Percentiles rank a stretch among this genome's conserved stretches.
These are phyloP conservation scores for Talaromyces islandicus DNA, from an alignment of 2,329 filamentous ascomycete genomes.

Conservation along the genomic window DNA sequence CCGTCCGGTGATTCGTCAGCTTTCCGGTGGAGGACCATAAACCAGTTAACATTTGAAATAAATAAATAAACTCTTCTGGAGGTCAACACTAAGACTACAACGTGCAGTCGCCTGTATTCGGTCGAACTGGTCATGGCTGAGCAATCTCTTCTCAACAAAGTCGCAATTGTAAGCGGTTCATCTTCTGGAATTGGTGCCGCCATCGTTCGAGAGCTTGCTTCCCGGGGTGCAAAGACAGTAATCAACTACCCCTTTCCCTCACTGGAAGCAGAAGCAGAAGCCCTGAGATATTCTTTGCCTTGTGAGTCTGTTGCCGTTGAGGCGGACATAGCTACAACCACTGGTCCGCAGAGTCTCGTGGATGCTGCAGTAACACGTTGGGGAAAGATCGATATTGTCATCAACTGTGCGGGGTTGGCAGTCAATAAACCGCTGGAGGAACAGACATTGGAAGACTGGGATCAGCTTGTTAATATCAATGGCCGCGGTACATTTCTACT, in stretches of 20 bases:
- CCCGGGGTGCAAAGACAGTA: constrained; percentile 43
- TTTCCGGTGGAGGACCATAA: too few relatives aligned
- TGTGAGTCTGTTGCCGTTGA: constrained; percentile 33
- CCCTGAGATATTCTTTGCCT: constrained; percentile 21
- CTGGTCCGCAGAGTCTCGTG: constrained; percentile 32
- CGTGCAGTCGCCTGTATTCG: too few relatives aligned
- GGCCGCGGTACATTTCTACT: not conserved
- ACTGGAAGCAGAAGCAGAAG: constrained; percentile 21
- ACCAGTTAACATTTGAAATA: too few relatives aligned
- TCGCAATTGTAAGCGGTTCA: constrained; percentile 47
- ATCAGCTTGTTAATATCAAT: constrained; percentile 4
- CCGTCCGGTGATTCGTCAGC: too few relatives aligned
- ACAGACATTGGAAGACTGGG: constrained; percentile 22
- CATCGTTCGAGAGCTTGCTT: constrained; percentile 40
- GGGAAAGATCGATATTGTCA: constrained; percentile 33
- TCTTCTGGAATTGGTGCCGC: constrained; percentile 42
- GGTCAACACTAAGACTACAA: too few relatives aligned
- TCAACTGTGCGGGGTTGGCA: constrained; percentile 21
- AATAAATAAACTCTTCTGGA: too few relatives aligned
- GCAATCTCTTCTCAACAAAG: constrained; percentile 8
- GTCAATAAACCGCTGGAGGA: constrained; percentile 35
- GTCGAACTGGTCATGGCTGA: not conserved
- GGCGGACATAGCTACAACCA: constrained; percentile 36
- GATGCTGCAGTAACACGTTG: constrained; percentile 30
- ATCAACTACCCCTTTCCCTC: constrained; percentile 43